phyloP scores from a whole-genome alignment of 2,329 filamentous ascomycete genomes.

The Ilyonectria mors-panacis region DNA sequence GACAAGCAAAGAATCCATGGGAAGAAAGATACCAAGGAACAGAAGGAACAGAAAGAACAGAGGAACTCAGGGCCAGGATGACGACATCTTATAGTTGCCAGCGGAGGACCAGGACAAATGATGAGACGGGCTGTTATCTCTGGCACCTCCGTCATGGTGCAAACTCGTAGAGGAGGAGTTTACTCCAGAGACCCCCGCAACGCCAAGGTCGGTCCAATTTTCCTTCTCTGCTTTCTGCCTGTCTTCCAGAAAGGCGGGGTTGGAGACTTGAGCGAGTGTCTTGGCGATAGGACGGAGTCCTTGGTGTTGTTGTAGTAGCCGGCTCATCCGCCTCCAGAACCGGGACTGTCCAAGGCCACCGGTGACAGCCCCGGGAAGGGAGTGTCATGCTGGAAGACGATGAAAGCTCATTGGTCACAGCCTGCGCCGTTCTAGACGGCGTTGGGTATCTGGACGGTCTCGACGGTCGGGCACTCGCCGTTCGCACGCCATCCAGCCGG shows the following conservation, averaged over 20 bases:
- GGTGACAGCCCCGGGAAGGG: conserved; percentile 31
- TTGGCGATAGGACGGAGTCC: conserved; percentile 43
- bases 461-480: conserved; percentile 29
- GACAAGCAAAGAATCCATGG: conserved; percentile 39
- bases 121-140: conserved; percentile 32
- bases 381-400: conserved; percentile 17
- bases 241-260: conserved; percentile 45
- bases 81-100: conserved; percentile 44
- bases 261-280: conserved; percentile 38
- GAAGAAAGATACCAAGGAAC: conserved; percentile 23
- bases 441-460: conserved; percentile 29
- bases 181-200: conserved; percentile 41
- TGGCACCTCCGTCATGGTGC: conserved; percentile 2
- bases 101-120: conserved; percentile 6
- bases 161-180: conserved; percentile 27
- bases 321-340: conserved; percentile 31
- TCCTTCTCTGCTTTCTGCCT: conserved; percentile 42
- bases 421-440: conserved; percentile 37
- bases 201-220: conserved; percentile 45
- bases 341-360: conserved; percentile 35
- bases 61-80: conserved; percentile 35
- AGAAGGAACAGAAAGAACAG: not conserved
- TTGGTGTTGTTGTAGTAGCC: conserved; percentile 43
- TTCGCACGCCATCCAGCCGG: conserved; percentile 44
- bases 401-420: conserved; percentile 30